Conservation (phyloP, 2,329 filamentous ascomycete genomes). For the Lecanicillium sp. region DNA sequence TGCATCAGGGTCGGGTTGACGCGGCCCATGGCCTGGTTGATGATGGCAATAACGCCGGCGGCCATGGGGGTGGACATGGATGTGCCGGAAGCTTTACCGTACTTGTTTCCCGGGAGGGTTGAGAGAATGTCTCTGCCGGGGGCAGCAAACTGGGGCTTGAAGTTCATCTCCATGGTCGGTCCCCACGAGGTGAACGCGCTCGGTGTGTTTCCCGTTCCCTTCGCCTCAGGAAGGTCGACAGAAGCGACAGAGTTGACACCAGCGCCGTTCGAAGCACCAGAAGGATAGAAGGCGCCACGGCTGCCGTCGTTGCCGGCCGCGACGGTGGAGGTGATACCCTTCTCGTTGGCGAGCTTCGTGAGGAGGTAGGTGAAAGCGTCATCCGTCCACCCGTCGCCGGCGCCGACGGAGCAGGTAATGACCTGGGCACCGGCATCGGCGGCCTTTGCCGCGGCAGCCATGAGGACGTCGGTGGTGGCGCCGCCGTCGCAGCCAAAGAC, state of each 20-base stretch:
- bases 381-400: constrained; percentile 22
- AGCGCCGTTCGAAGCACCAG: constrained; percentile 13
- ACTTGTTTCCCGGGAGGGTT: constrained; percentile 47
- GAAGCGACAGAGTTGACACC: constrained; percentile 17
- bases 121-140: constrained; percentile 55
- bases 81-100: constrained; percentile 49
- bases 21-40: constrained; percentile 45
- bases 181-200: constrained; percentile 54
- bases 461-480: constrained; percentile 33
- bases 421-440: constrained; percentile 35
- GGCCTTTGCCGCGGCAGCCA: constrained; percentile 36
- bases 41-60: constrained; percentile 49
- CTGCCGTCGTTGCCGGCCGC: constrained; percentile 26
- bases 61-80: constrained; percentile 57
- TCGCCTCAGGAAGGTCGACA: constrained; percentile 25
- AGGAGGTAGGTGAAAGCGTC: constrained; percentile 17
- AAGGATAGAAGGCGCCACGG: constrained; percentile 14
- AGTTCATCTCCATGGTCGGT: constrained; percentile 51
- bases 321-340: constrained; percentile 17
- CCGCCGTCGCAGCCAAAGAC: constrained; percentile 31
- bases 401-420: constrained; percentile 26
- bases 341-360: neutral
- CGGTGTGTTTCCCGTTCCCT: constrained; percentile 48
- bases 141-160: constrained; percentile 50
- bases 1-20: constrained; percentile 44